Conservation (phyloP, 23 red algal genomes). For the Gracilariopsis chorda region DNA sequence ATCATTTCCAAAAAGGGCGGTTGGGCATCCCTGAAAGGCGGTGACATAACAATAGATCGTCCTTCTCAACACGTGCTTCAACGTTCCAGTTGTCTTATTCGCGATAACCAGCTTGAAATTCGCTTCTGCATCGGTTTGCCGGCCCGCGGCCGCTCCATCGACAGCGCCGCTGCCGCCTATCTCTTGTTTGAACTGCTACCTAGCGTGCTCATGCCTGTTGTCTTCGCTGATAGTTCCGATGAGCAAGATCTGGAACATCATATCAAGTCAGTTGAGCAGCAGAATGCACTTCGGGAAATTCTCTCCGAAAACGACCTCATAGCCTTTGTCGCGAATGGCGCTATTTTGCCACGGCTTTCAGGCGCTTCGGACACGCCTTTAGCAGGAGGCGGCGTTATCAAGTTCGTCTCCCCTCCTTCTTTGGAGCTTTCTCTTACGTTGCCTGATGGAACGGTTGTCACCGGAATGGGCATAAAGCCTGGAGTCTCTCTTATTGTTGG, state of each 20-base stretch:
- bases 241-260: conserved; percentile 23
- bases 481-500: conserved; percentile 77
- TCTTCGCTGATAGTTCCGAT: conserved; percentile 38
- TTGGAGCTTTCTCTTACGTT: conserved; percentile 35
- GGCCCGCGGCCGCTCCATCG: conserved; percentile 75
- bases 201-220: not conserved
- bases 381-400: not conserved
- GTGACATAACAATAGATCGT: conserved; percentile 62
- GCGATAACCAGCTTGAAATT: conserved; percentile 50
- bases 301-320: conserved; percentile 46
- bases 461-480: conserved; percentile 70
- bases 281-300: conserved; percentile 42
- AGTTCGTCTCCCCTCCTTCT: conserved; percentile 47
- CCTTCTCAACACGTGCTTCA: conserved; percentile 78
- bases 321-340: conserved; percentile 80
- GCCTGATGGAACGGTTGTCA: conserved; percentile 21
- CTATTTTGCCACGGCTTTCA: conserved; percentile 62
- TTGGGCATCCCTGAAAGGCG: conserved; percentile 73
- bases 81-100: conserved; percentile 50
- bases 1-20: conserved; percentile 7
- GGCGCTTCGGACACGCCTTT: conserved; percentile 67
- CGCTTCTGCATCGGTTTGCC: conserved; percentile 78
- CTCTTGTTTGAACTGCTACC: conserved; percentile 47
- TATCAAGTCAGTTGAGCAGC: conserved; percentile 60
- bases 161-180: conserved; percentile 38